Base-by-base conservation (phyloP, 2,329 filamentous ascomycete genomes). In the Didymella sp. region DNA sequence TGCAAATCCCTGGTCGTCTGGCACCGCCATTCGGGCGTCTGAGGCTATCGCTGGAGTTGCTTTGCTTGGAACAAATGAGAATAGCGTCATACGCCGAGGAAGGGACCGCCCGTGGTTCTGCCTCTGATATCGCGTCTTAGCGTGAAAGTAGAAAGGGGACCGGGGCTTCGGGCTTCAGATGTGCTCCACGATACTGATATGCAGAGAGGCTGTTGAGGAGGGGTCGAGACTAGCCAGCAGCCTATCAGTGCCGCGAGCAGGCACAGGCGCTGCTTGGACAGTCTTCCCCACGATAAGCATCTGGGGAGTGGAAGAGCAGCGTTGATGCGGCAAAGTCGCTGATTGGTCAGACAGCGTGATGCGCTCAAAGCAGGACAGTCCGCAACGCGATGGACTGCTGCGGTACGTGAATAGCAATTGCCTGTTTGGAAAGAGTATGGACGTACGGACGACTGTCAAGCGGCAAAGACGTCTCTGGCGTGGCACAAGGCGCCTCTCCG, bases 401-500 rank as follows among this genome's bases (percentile, higher is more conserved):
- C 43, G 25, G 42, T 43, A 48, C 43, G 25, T 44, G 43, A 43
- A 27, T 22, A 27, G 43, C 49, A 51, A 37, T 48, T 48, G 52
- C 42, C 42, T 59, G 28, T 48, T 56, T 17, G 5, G 46, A 48
- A 24, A 19, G 21, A 12, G 25, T 17, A 42, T 42, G 27, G 43
- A 54, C 40, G 42, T 11, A 42, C 38, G 27, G 43, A 54, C 40
- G 42, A 13, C 17, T 30, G 27, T 56, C 33, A 38, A 33, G 31
- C 49, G 50, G 51, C 56, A 46, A 35, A 44, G 47, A 50, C 31
- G 50, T 45, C 37, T 43, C 46, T 58, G 50, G 50, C 31, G 50
- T 61, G 60, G 59, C 63, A 64, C 62, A 60, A 57, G 60, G 61
- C 62, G 58, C 55, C 48, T 59, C 35, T 38, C 19, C 19, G 40